These are phyloP conservation scores for Trichoderma koningiopsis DNA, from an alignment of 2,329 filamentous ascomycete genomes.

Conservation along the genomic window DNA sequence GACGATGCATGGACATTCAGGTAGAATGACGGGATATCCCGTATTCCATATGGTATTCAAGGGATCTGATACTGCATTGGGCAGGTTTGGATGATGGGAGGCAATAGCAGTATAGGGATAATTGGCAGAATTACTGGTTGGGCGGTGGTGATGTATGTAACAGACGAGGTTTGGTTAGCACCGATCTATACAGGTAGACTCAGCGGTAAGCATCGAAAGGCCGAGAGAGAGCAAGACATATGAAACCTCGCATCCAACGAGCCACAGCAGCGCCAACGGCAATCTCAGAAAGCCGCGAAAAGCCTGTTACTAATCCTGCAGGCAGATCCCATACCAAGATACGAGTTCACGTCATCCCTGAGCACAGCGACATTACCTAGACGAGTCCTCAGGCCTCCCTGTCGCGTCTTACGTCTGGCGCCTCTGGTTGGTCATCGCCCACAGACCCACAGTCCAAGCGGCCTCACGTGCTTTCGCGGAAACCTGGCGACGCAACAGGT, in stretches of 20 bases:
- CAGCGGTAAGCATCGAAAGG: background rate
- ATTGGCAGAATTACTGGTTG: background rate
- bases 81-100: background rate
- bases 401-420: background rate
- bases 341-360: conserved; percentile 18
- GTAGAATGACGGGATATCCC: background rate
- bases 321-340: background rate
- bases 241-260: background rate
- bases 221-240: too few relatives aligned
- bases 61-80: background rate
- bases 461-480: conserved; percentile 50
- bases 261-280: background rate
- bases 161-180: background rate
- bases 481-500: conserved; percentile 41
- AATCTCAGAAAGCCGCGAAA: background rate
- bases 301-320: background rate
- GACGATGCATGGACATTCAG: background rate
- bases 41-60: background rate
- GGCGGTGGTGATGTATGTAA: background rate
- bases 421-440: background rate
- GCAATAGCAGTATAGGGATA: background rate
- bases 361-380: background rate
- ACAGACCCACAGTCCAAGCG: conserved; percentile 4
- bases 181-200: too few relatives aligned
- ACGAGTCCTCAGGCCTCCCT: background rate